Base-by-base conservation (phyloP, 2,329 filamentous ascomycete species). In the Remersonia thermophila region DNA sequence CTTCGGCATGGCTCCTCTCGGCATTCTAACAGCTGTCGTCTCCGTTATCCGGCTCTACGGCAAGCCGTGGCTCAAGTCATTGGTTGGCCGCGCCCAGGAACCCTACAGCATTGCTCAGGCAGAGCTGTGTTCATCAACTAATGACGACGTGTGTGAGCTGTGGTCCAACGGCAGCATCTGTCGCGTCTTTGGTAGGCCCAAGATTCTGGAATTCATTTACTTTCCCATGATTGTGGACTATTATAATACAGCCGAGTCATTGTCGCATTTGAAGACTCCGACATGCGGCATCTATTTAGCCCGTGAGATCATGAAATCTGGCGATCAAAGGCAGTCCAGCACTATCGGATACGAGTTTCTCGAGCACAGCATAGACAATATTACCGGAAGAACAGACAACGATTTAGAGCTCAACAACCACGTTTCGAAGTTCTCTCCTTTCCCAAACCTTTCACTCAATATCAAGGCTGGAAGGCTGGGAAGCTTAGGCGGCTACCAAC, bases 61-160 rank as follows among this genome's bases (percentile, higher is more conserved):
- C 1, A 38, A 26, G 1, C 20, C 51, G 0, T 52, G 46, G 2
- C 42, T 62, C 1, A 51, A 54, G 12, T 57, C 62, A 2, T 52
- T 65, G 16, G 50, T 66, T 9, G 62, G 63, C 0, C 40, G 60
- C 29, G 52, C 58, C 0, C 52, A 57, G 30, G 62, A 65, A 41
- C 52, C 50, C 3, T 35, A 41, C 0, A 55, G 51, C 0, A 43
- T 37, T 0, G 54, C 47, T 0, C 62, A 67, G 35, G 47, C 52
- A 0, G 61, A 66, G 30, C 38, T 66, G 0, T 59, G 57, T 43
- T 55, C 60, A 0, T 65, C 60, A 0, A 65, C 61, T 0, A 56
- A 52, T 3, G 43, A 42, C 0, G 55, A 61, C 16, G 57, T 62
- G 2, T 62, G 59, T 28, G 60, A 64, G 33, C 42, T 63, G 1